A percentile compares a stretch with the other conserved stretches of the same genome.
Conservation (phyloP, 805 yeast genomes). For the Myxozyma sirexii region DNA sequence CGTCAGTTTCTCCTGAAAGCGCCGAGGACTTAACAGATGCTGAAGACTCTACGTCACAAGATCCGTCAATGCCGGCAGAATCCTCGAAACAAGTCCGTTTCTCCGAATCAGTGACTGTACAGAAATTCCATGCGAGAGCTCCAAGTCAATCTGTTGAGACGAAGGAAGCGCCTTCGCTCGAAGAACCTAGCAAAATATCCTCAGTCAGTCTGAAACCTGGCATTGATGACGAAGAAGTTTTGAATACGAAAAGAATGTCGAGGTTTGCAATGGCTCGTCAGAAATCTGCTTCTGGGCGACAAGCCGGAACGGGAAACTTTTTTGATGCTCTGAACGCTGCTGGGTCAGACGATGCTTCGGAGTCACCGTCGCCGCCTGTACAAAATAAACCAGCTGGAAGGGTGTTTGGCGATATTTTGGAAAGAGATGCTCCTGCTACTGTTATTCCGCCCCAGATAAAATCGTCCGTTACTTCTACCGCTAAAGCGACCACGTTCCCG, state of each 20-base stretch:
- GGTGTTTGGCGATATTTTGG: conserved; percentile 1
- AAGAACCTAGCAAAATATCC: background rate
- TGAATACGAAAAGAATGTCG: conserved; percentile 11
- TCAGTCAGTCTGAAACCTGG: conserved; percentile 16
- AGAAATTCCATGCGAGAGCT: conserved; percentile 50
- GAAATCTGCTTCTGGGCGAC: background rate
- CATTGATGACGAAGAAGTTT: conserved; percentile 1
- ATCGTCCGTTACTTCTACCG: background rate
- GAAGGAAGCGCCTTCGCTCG: background rate
- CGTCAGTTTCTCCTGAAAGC: background rate
- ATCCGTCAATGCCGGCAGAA: no score
- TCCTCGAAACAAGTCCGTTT: conserved; percentile 51
- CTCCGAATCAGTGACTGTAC: conserved; percentile 56
- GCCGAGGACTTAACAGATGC: no score
- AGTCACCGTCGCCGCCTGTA: background rate
- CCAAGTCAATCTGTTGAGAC: conserved; percentile 22
- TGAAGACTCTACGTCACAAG: no score
- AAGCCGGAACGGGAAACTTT: background rate
- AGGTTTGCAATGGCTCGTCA: conserved; percentile 1
- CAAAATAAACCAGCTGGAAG: background rate
- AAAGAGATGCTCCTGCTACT: background rate
- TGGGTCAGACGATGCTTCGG: background rate
- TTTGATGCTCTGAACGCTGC: background rate
- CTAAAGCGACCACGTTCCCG: no score
- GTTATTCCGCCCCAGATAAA: background rate